Evolutionary conservation across 768 basidiomycete species (phyloP).

Genomic region (Auriscalpium vulgare): DNA sequence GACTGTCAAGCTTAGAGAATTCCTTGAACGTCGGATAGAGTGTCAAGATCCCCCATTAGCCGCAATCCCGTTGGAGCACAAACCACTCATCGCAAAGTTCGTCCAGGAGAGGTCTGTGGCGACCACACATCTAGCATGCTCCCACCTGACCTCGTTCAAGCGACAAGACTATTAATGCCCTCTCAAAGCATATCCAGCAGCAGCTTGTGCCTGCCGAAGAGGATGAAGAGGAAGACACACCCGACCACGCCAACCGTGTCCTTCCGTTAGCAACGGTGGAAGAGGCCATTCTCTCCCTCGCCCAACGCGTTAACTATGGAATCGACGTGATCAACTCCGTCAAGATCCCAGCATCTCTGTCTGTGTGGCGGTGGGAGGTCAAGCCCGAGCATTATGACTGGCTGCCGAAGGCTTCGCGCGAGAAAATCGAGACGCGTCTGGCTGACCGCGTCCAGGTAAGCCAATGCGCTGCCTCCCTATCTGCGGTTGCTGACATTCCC

Average conservation of each 20-base stretch:
- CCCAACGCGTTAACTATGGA: conserved; percentile 76
- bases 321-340: conserved; percentile 44
- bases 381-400: conserved; percentile 48
- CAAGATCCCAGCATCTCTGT: conserved; percentile 55
- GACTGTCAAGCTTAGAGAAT: conserved; percentile 68
- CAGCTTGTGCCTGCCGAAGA: conserved; percentile 59
- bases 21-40: conserved; percentile 50
- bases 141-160: conserved; percentile 30
- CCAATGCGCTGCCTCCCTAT: neutral
- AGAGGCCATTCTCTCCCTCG: conserved; percentile 50
- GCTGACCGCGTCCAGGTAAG: conserved; percentile 61
- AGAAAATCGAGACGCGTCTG: conserved; percentile 52
- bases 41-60: conserved; percentile 42
- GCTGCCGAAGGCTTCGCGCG: conserved; percentile 58
- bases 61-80: conserved; percentile 59
- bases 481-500: neutral
- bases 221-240: conserved; percentile 40
- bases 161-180: conserved; percentile 56
- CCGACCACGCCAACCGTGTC: conserved; percentile 25
- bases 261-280: conserved; percentile 48
- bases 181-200: conserved; percentile 64
- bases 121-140: neutral
- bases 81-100: conserved; percentile 71
- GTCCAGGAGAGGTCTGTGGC: conserved; percentile 72
- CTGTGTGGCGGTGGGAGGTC: conserved; percentile 86